Conservation (phyloP, 129 eudicot genomes). For the Deinandra increscens region DNA sequence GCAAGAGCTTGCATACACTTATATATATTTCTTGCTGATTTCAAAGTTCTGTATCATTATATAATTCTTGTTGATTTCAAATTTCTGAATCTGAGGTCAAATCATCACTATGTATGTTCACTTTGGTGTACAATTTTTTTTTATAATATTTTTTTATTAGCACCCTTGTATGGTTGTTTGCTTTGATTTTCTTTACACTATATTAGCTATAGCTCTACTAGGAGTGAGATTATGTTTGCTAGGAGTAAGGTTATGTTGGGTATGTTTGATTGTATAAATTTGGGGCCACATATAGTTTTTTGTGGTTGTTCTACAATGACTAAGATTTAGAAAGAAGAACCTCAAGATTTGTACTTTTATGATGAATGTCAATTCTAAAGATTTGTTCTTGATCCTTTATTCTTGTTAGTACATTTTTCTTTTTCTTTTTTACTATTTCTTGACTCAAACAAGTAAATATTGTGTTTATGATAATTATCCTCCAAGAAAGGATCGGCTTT, state of each 20-base stretch:
- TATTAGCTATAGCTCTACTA: no score
- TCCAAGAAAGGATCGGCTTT: no score
- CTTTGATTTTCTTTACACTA: no score
- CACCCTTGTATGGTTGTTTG: no score
- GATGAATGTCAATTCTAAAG: slow-evolving; percentile 6
- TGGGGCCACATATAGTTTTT: no score
- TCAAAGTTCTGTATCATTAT: background rate
- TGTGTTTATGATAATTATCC: slow-evolving; percentile 1
- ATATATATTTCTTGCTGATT: slow-evolving; percentile 17
- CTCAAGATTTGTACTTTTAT: slow-evolving; percentile 27
- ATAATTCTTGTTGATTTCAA: slow-evolving; percentile 17
- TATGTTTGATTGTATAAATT: background rate
- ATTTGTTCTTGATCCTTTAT: slow-evolving; percentile 26
- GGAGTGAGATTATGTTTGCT: no score
- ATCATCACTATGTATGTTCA: no score
- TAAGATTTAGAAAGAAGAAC: slow-evolving; percentile 24
- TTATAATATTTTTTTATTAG: no score
- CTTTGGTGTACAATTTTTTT: no score
- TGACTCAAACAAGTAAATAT: slow-evolving; percentile 19
- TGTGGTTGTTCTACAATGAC: slow-evolving; percentile 15
- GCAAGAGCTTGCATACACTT: slow-evolving; percentile 3
- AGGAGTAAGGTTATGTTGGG: no score
- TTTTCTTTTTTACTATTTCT: background rate
- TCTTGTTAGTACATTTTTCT: slow-evolving; percentile 8
- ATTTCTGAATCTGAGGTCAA: slow-evolving; percentile 13